Percentiles rank a stretch among this genome's conserved stretches.
Evolutionary conservation across 1,284 basidiomycete genomes (phyloP).

Genomic region (Golubevia pallescens): DNA sequence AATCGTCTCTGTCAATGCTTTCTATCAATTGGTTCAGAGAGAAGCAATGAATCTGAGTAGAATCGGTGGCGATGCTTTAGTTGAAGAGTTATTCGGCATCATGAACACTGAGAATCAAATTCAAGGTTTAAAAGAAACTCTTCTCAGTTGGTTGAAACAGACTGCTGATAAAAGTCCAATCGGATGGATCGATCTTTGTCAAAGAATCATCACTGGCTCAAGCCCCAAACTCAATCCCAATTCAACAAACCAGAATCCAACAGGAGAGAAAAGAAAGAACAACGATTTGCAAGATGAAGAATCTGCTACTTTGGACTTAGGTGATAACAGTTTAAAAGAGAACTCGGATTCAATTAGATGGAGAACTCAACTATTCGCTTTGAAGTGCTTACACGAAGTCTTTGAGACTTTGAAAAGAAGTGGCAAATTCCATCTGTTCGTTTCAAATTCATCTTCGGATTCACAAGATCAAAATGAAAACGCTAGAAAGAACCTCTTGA

Average conservation of each 20-base stretch:
- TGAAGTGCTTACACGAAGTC: slow-evolving; percentile 89
- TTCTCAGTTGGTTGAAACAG: slow-evolving; percentile 92
- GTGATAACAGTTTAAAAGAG: slow-evolving; percentile 25
- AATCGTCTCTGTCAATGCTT: slow-evolving; percentile 88
- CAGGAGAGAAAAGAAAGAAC: slow-evolving; percentile 27
- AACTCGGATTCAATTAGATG: slow-evolving; percentile 73
- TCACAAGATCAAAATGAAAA: slow-evolving; percentile 1
- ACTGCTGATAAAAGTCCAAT: slow-evolving; percentile 90
- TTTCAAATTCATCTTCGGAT: too few relatives aligned
- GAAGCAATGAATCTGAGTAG: slow-evolving; percentile 90
- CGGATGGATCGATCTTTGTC: slow-evolving; percentile 97
- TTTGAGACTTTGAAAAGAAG: slow-evolving; percentile 74
- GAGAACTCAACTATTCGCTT: slow-evolving; percentile 93
- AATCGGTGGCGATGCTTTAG: slow-evolving; percentile 88
- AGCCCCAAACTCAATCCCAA: slow-evolving; percentile 63
- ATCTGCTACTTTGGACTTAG: slow-evolving; percentile 75
- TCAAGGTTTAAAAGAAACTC: slow-evolving; percentile 91
- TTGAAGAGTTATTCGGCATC: slow-evolving; percentile 92
- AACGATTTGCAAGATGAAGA: slow-evolving; percentile 76
- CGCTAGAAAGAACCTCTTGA: slow-evolving; percentile 69
- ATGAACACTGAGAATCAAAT: slow-evolving; percentile 91
- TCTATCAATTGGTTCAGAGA: slow-evolving; percentile 96
- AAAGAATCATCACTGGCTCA: slow-evolving; percentile 85
- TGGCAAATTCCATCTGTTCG: slow-evolving; percentile 59
- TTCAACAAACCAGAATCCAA: slow-evolving; percentile 67